A percentile compares a stretch with the other conserved stretches of the same genome.
Evolutionary conservation across 2,329 filamentous ascomycete species (phyloP).

Genomic region (Penicillium olsonii): DNA sequence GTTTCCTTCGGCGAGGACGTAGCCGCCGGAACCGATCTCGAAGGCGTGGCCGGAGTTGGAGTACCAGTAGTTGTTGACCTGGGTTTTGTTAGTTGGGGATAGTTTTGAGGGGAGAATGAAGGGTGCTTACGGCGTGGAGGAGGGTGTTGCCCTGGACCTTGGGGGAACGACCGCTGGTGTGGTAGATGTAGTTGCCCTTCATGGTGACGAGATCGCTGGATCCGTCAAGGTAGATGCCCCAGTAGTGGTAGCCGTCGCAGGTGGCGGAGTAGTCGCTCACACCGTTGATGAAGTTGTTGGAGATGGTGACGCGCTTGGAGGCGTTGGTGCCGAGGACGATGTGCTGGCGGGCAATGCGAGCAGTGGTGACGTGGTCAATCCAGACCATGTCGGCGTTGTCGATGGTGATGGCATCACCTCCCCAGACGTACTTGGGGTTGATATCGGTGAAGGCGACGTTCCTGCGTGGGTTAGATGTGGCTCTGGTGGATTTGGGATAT

Average conservation of each 20-base stretch:
- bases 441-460: constrained; percentile 59
- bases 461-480: constrained; percentile 5
- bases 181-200: constrained; percentile 63
- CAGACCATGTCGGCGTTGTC: constrained; percentile 47
- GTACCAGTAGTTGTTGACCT: constrained; percentile 64
- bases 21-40: constrained; percentile 49
- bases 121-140: constrained; percentile 50
- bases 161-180: constrained; percentile 58
- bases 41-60: constrained; percentile 60
- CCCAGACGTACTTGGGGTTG: constrained; percentile 62
- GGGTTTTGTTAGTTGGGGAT: neutral
- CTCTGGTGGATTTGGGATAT: neutral
- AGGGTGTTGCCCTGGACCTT: constrained; percentile 59
- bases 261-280: constrained; percentile 56
- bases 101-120: neutral
- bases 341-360: constrained; percentile 61
- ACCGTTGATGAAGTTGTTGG: constrained; percentile 63
- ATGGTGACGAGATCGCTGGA: constrained; percentile 58
- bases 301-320: constrained; percentile 59
- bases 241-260: constrained; percentile 63
- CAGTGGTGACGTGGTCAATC: constrained; percentile 58
- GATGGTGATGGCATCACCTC: constrained; percentile 60
- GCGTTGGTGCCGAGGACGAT: constrained; percentile 59
- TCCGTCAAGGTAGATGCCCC: constrained; percentile 61
- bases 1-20: constrained; percentile 59